These are phyloP conservation scores for Asparagopsis taxiformis DNA, from an alignment of 31 red algal genomes.

Conservation along the genomic window DNA sequence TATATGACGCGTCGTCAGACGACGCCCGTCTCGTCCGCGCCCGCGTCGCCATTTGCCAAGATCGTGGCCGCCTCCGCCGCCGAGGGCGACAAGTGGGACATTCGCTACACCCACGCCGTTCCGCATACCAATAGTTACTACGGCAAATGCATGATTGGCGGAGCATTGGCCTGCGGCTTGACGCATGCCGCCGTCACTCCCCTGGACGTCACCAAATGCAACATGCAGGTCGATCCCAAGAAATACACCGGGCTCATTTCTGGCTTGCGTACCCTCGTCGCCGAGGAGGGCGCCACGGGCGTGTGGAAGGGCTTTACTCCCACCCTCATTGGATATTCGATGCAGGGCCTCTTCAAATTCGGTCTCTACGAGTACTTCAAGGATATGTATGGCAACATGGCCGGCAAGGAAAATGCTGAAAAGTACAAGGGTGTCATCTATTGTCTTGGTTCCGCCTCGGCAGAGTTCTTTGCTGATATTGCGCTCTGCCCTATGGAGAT, in stretches of 20 bases:
- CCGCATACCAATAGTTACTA: constrained; percentile 54
- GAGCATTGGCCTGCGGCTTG: constrained; percentile 68
- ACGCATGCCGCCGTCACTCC: constrained; percentile 84
- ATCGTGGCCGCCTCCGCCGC: constrained; percentile 36
- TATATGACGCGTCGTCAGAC: background rate
- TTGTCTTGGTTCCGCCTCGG: constrained; percentile 74
- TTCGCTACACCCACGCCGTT: constrained; percentile 23
- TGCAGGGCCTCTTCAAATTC: constrained; percentile 98
- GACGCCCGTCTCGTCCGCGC: background rate
- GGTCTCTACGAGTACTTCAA: constrained; percentile 99
- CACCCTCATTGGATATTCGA: constrained; percentile 87
- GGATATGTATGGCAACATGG: constrained; percentile 82
- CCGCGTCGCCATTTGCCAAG: background rate
- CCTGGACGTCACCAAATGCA: constrained; percentile 78
- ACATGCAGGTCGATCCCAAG: constrained; percentile 77
- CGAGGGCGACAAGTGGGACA: constrained; percentile 40
- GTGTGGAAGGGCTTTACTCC: constrained; percentile 84
- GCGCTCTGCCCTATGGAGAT: constrained; percentile 96
- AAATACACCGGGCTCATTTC: constrained; percentile 69
- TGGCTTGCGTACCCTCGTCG: constrained; percentile 58
- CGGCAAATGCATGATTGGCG: constrained; percentile 78
- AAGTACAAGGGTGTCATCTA: constrained; percentile 77
- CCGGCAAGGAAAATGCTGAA: constrained; percentile 76
- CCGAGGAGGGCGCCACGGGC: constrained; percentile 80
- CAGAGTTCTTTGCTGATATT: constrained; percentile 97